These are phyloP conservation scores for Selaginella tamariscina DNA, from an alignment of 75 land plant genomes.

Conservation along the genomic window DNA sequence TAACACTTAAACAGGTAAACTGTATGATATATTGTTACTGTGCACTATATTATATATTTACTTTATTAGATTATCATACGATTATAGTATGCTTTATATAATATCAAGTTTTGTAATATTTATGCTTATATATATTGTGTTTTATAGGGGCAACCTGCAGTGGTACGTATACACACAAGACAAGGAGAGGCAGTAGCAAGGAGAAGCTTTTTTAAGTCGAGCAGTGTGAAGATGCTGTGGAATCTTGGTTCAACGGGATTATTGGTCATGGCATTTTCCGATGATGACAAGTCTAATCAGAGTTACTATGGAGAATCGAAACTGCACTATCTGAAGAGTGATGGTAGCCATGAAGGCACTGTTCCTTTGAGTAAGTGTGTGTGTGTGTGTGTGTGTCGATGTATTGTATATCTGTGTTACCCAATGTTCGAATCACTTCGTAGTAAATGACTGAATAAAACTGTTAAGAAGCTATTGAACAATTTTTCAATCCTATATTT, in stretches of 20 bases:
- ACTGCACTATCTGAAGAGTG: slow-evolving; percentile 73
- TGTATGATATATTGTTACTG: no score
- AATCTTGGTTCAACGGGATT: slow-evolving; percentile 81
- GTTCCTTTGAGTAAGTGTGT: slow-evolving; percentile 71
- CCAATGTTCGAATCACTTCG: no score
- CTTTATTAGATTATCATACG: no score
- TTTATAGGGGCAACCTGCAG: slow-evolving; percentile 82
- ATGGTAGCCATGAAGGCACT: slow-evolving; percentile 80
- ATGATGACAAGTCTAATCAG: slow-evolving; percentile 97
- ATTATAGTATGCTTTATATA: no score
- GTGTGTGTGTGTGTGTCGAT: neutral
- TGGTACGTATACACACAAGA: slow-evolving; percentile 65
- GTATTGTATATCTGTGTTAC: neutral
- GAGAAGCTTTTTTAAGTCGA: slow-evolving; percentile 77
- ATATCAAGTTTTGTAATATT: no score
- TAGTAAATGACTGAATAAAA: no score
- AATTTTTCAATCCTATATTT: no score
- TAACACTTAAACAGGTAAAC: no score
- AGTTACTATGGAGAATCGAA: slow-evolving; percentile 97
- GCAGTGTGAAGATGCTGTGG: slow-evolving; percentile 67
- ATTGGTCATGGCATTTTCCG: slow-evolving; percentile 66
- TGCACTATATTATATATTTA: no score
- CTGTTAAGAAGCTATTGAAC: no score
- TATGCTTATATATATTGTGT: no score
- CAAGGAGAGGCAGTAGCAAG: slow-evolving; percentile 65